Conservation (phyloP, 225 moss, liverwort and hornwort genomes). For the Neckera pumila region DNA sequence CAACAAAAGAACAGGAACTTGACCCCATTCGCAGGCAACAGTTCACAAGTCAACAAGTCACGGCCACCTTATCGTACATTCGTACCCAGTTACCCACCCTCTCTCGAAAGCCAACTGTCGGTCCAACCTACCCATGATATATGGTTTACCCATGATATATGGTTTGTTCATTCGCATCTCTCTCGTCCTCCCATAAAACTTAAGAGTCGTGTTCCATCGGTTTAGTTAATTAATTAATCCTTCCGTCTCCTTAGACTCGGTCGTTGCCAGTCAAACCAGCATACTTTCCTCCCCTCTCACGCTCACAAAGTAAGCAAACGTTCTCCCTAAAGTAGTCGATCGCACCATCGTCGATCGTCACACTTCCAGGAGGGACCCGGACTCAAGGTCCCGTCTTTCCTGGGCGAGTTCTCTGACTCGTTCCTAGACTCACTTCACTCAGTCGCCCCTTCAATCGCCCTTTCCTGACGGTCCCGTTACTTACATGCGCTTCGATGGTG, state of each 20-base stretch:
- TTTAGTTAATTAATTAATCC: not conserved
- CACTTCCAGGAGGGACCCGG: no score
- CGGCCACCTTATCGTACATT: no score
- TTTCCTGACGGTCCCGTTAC: not conserved
- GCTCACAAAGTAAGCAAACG: not conserved
- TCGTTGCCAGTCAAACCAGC: not conserved
- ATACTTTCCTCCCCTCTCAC: not conserved
- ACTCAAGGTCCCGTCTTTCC: not conserved
- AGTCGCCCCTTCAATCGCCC: not conserved
- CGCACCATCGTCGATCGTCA: not conserved
- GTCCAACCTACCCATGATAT: not conserved
- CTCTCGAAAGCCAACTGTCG: not conserved
- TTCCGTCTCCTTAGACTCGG: no score
- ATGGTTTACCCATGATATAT: not conserved
- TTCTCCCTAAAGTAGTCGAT: not conserved
- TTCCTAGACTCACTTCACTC: not conserved
- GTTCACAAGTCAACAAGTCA: not conserved
- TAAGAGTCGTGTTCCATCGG: not conserved
- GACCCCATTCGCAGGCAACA: not conserved
- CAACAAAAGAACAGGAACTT: not conserved
- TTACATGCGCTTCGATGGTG: not conserved
- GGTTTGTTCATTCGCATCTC: not conserved
- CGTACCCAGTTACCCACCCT: no score
- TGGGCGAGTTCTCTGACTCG: not conserved
- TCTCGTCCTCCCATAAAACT: no score